Evolutionary conservation across 2,329 filamentous ascomycete species (phyloP).

Genomic region (Podosphaera xanthii): DNA sequence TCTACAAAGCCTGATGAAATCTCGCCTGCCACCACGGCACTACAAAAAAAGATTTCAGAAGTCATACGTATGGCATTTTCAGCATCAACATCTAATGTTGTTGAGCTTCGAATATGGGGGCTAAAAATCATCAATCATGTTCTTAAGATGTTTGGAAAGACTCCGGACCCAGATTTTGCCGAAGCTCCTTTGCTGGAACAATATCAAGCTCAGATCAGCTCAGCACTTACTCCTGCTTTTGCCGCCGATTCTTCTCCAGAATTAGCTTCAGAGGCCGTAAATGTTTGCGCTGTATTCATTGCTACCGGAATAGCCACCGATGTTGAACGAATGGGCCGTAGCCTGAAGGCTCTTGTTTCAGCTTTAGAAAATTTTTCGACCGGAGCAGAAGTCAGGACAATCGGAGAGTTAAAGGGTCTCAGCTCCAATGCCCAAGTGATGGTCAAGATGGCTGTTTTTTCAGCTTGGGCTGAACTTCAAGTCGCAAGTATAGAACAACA

Average conservation of each 20-base stretch:
- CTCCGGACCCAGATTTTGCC: slow-evolving; percentile 89
- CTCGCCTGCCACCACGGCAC: slow-evolving; percentile 49
- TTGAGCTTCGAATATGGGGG: slow-evolving; percentile 75
- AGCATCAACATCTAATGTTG: slow-evolving; percentile 78
- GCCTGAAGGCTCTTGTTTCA: slow-evolving; percentile 76
- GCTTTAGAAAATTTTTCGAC: slow-evolving; percentile 80
- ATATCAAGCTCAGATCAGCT: slow-evolving; percentile 95
- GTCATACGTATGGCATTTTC: slow-evolving; percentile 95
- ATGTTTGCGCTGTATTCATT: slow-evolving; percentile 95
- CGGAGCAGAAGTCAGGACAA: slow-evolving; percentile 59
- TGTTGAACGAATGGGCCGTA: slow-evolving; percentile 94
- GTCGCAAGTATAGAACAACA: slow-evolving; percentile 82
- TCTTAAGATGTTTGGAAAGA: slow-evolving; percentile 86
- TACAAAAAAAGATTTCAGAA: slow-evolving; percentile 72
- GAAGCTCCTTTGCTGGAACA: slow-evolving; percentile 91
- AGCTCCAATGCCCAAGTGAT: slow-evolving; percentile 94
- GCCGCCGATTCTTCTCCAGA: slow-evolving; percentile 90
- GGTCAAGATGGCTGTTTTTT: slow-evolving; percentile 94
- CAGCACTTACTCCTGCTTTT: slow-evolving; percentile 86
- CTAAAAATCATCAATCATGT: slow-evolving; percentile 85
- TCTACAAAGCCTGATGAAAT: slow-evolving; percentile 58
- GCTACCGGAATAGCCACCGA: slow-evolving; percentile 93
- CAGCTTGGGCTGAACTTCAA: slow-evolving; percentile 91
- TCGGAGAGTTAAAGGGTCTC: slow-evolving; percentile 77
- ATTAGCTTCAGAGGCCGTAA: slow-evolving; percentile 82